Percentiles rank a stretch among this genome's conserved stretches.
Conservation (phyloP, 805 yeast genomes). For the Saccharomycopsis sp. region DNA sequence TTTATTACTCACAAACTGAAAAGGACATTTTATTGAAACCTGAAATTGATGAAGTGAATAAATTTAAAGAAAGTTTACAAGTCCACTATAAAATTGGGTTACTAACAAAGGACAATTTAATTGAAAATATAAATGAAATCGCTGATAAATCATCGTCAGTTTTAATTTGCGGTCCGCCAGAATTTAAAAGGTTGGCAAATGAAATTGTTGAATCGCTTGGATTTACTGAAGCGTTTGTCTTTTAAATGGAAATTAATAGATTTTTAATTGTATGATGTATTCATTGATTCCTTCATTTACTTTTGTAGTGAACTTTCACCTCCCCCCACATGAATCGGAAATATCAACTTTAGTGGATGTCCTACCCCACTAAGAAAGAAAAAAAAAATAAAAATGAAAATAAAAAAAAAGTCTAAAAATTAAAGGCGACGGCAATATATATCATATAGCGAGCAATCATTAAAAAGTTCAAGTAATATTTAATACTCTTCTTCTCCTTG, state of each 20-base stretch:
- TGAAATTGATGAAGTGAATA: conserved; percentile 65
- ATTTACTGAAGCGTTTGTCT: conserved; percentile 29
- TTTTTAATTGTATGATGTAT: too few species aligned
- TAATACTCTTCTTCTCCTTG: too few species aligned
- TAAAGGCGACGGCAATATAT: too few species aligned
- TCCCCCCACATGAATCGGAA: too few species aligned
- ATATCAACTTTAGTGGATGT: conserved; percentile 8
- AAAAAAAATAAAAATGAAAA: background rate
- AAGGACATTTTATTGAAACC: conserved; percentile 67
- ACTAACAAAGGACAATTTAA: conserved; percentile 42
- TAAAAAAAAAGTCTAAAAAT: background rate
- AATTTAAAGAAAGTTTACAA: conserved; percentile 53
- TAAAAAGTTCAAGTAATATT: too few species aligned
- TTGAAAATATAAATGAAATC: conserved; percentile 5
- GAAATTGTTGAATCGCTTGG: conserved; percentile 52
- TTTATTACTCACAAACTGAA: conserved; percentile 69
- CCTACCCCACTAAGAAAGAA: conserved; percentile 5
- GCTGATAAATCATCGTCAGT: conserved; percentile 40
- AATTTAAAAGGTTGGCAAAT: conserved; percentile 50
- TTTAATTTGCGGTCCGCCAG: conserved; percentile 70
- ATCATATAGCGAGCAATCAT: too few species aligned
- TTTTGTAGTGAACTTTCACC: too few species aligned
- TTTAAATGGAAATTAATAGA: conserved; percentile 4
- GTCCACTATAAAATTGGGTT: conserved; percentile 58
- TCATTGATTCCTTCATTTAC: too few species aligned